phyloP scores from a whole-genome alignment of 2,329 filamentous ascomycete genomes.

The Venturiaceae sp. region DNA sequence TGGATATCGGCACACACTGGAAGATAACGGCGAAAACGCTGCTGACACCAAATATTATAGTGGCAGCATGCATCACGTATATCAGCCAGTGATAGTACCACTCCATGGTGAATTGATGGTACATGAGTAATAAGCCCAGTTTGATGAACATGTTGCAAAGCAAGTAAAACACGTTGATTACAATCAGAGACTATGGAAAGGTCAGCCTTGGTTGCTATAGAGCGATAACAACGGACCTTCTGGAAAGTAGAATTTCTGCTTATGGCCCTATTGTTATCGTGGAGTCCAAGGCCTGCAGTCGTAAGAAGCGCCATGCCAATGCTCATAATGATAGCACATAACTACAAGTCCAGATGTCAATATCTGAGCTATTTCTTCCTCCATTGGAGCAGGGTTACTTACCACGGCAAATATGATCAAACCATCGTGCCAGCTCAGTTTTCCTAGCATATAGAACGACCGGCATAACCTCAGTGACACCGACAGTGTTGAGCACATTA shows the following conservation, averaged over 20 bases:
- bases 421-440: background rate
- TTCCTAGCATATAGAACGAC: background rate
- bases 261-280: background rate
- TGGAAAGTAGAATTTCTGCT: background rate
- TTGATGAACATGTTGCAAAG: constrained; percentile 30
- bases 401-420: background rate
- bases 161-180: constrained; percentile 27
- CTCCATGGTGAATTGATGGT: constrained; percentile 24
- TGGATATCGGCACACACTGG: constrained; percentile 25
- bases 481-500: background rate
- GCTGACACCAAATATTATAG: constrained; percentile 22
- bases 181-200: constrained; percentile 14
- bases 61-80: constrained; percentile 22
- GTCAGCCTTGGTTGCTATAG: too few relatives aligned
- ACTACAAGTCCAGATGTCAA: too few relatives aligned
- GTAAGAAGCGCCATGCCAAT: background rate
- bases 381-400: background rate
- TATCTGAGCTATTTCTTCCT: too few relatives aligned
- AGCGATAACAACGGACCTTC: background rate
- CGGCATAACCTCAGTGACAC: background rate
- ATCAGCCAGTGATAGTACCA: constrained; percentile 17
- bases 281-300: background rate
- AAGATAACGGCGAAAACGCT: constrained; percentile 24
- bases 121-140: constrained; percentile 29
- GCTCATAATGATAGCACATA: constrained; percentile 1